Base-by-base conservation (phyloP, 192 early-diverging fungal species). In the Chytriomyces sp. region DNA sequence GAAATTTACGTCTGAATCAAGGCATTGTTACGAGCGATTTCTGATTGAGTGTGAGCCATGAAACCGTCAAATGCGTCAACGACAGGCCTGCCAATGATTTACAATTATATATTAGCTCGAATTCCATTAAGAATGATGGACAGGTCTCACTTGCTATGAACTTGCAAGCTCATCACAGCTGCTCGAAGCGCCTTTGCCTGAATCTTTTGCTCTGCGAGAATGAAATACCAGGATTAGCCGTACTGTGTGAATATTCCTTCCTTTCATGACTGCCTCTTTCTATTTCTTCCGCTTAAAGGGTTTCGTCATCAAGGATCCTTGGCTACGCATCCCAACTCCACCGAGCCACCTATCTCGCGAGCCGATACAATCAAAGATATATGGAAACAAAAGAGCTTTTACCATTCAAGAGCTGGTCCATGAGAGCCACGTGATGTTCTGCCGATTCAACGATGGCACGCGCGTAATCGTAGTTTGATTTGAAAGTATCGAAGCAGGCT, bases 21-120 rank as follows among this genome's bases (percentile, higher is more conserved):
- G 31, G 12, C 30, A 6, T 68, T 19, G 59, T 85, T 76, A 37
- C 77, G 75, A 26, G 75, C 26, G 31, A 85, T 61, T 59, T 82
- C 80, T 44, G 69, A 75, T 62, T 82, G 78, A 3, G 83, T 72
- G 44, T 78, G 77, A 19, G 54, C 25, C 34, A 77, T 72, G 39
- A 76, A 78, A 2, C 39, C 2, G 22, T 75, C 73, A 76, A 81
- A 78, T 32, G 64, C 36, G 30, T 77, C 77, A 31, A 32, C 33
- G 1, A 32, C 52, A 2, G 70, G 53, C 31, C 61, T 78, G 22
- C 2, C 34, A 34, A 7, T 36, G 22, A 38, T 22, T 26, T 32
- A 22, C 14, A 22, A 71, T 19, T 14, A 25, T 72, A 41, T 34
- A 8, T 2, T 41, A n/a, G 33, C 3, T n/a, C n/a, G n/a, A n/a